These are phyloP conservation scores for Crucihimalaya himalaica DNA, from an alignment of 345 rosid species.

Conservation along the genomic window DNA sequence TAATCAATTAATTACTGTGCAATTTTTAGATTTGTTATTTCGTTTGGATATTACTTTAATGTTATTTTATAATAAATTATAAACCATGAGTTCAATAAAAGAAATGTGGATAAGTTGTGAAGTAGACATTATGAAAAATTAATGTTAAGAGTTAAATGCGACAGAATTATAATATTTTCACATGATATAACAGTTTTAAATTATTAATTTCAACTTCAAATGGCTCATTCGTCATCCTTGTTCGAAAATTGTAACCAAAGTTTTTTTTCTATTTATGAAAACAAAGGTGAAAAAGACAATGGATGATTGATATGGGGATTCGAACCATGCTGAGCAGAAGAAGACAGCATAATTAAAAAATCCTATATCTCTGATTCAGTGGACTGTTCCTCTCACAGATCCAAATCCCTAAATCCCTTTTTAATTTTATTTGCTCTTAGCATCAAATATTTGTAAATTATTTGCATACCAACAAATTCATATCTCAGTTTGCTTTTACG, in stretches of 20 bases:
- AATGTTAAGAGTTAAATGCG: not conserved
- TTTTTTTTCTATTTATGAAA: conserved; percentile 22
- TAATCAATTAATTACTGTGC: not conserved
- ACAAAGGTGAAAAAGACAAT: conserved; percentile 40
- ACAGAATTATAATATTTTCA: not conserved
- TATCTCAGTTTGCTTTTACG: conserved; percentile 38
- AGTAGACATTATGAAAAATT: not conserved
- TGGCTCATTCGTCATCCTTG: not conserved
- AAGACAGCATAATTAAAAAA: conserved; percentile 31
- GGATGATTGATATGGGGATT: conserved; percentile 35
- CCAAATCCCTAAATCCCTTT: conserved; percentile 25
- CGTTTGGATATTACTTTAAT: not conserved
- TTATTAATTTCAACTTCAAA: not conserved
- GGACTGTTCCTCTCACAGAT: conserved; percentile 32
- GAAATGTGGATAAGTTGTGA: not conserved
- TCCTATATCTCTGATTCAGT: conserved; percentile 38
- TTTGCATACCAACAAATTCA: conserved; percentile 38
- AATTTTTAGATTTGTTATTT: not conserved
- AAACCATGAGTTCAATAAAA: not conserved
- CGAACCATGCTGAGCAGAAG: conserved; percentile 34
- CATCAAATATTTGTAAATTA: conserved; percentile 17
- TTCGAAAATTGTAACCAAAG: not conserved
- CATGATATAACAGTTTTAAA: not conserved
- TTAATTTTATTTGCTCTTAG: conserved; percentile 2
- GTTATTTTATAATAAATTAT: not conserved